Evolutionary conservation across 176 grass and related monocot genomes (phyloP), one percentile per base, ranked within the genome.

Genomic region (Oryza meyeriana): DNA sequence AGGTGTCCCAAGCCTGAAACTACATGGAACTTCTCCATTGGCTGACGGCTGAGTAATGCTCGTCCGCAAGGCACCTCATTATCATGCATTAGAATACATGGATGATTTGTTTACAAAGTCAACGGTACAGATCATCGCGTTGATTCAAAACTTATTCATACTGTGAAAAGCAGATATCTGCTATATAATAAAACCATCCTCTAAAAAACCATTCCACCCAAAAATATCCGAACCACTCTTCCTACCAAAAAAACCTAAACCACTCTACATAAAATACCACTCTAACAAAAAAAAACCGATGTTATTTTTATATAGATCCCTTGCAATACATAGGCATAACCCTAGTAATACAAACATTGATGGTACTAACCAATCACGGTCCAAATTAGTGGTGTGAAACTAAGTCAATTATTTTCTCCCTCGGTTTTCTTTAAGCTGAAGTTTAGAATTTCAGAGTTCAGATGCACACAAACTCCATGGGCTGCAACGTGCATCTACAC

Each of bases 351-450:
- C n/a, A n/a, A n/a, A n/a, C n/a, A n/a, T n/a, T n/a, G n/a, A n/a
- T n/a, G n/a, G n/a, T 39, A 5, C 8, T 41, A 12, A 5, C 45
- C 16, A 48, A 48, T 48, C 16, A 4, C 6, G 6, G 5, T 5
- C 45, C 45, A 1, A 6, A 44, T 18, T 48, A 18, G 20, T 79
- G 61, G 28, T 6, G 28, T 27, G 64, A 68, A 48, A 48, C 16
- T 16, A 79, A 79, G 48, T 40, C 62, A 17, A 24, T 34, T 79
- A 28, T 50, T 47, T 66, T 47, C 41, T 66, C 41, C 12, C 14
- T 52, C 31, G 55, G 30, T 22, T 79, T 79, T 65, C 77, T 79
- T 79, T 50, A 25, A 24, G 29, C 77, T 50, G 1, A 25, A 65
- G 76, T 44, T 67, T 12, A 63, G 42, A 27, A 20, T 52, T 36